Evolutionary conservation across 129 eudicot genomes (phyloP), one percentile per base, ranked within the genome.

Genomic region (Flaveria ramosissima): DNA sequence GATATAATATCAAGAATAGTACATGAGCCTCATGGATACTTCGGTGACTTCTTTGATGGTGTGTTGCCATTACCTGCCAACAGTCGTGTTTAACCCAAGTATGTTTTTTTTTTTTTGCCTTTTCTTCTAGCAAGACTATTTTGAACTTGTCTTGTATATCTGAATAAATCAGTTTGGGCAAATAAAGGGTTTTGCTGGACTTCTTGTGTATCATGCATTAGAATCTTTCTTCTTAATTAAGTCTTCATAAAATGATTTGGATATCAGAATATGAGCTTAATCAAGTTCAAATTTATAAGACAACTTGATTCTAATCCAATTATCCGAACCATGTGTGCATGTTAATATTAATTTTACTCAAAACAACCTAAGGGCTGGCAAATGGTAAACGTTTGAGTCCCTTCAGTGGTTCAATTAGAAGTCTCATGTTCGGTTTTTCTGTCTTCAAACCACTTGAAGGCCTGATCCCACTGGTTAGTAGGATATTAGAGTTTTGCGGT

Each of bases 21-120:
- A 30, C 92, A 91, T 17, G 98, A 94, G 82, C 98, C 98, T 59
- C 96, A 86, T 17, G 97, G 97, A 9, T 94, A 94, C 81, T 91
- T 94, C 76, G 97, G 97, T 6, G 98, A 94, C 81, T 91, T 94
- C 87, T 94, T 94, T 39, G 96, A 94, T 76, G 98, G 98, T 1
- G 92, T 89, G 53, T 55, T 89, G 83, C 98, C 98, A 1, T 80
- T 86, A 79, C 98, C 96, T 14, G 87, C 88, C 15, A 89, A 89
- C 74, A 89, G 93, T 79, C 87, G 98, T 74, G 98, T 89, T 39
- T 93, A 63, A 90, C 41, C 43, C 27, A 23, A 65, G 66, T 66
- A 36, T 14, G 52, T n/a, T 23, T 48, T 68, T 68, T 73, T 27
- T 68, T 70, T 74, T 68, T 73, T 74, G 27, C 64, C 59, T 50